Percentiles rank a stretch among this genome's conserved stretches.
Evolutionary conservation across 2,329 filamentous ascomycete species (phyloP).

Genomic region (Sclerotiophoma versabilis): DNA sequence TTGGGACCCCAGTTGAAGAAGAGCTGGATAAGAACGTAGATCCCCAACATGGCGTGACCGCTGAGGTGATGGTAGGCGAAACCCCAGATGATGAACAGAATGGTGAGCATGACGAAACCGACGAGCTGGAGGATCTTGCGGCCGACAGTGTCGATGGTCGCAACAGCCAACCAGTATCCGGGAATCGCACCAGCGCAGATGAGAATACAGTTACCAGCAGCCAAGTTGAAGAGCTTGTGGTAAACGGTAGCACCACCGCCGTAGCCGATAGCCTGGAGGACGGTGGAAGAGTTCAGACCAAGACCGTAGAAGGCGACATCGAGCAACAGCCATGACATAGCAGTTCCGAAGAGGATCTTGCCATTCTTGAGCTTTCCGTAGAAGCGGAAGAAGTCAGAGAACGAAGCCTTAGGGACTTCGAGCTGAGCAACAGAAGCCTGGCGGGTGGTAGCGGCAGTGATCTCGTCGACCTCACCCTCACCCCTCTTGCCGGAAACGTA

Average conservation of each 20-base stretch:
- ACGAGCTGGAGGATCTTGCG: slow-evolving; percentile 51
- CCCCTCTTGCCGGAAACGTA: slow-evolving; percentile 71
- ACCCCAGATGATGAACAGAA: slow-evolving; percentile 47
- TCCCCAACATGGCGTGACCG: slow-evolving; percentile 51
- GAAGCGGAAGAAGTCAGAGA: slow-evolving; percentile 73
- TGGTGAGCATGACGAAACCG: slow-evolving; percentile 43
- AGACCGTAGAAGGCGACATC: slow-evolving; percentile 67
- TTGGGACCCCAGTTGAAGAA: slow-evolving; percentile 62
- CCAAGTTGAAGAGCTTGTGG: slow-evolving; percentile 74
- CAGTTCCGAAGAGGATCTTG: slow-evolving; percentile 77
- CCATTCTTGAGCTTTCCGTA: slow-evolving; percentile 76
- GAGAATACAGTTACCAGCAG: slow-evolving; percentile 79
- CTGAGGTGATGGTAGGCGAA: slow-evolving; percentile 47
- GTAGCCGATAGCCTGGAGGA: slow-evolving; percentile 74
- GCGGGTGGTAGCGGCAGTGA: slow-evolving; percentile 67
- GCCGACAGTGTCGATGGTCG: slow-evolving; percentile 72
- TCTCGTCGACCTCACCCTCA: slow-evolving; percentile 71
- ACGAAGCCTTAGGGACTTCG: slow-evolving; percentile 73
- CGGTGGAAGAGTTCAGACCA: slow-evolving; percentile 76
- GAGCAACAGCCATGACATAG: slow-evolving; percentile 73
- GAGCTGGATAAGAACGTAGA: slow-evolving; percentile 58
- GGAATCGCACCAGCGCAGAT: slow-evolving; percentile 80
- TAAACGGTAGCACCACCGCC: slow-evolving; percentile 70
- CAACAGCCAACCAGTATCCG: slow-evolving; percentile 71
- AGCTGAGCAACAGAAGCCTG: slow-evolving; percentile 63